phyloP scores from a whole-genome alignment of 345 rosid species.

The Trapa incisa region DNA sequence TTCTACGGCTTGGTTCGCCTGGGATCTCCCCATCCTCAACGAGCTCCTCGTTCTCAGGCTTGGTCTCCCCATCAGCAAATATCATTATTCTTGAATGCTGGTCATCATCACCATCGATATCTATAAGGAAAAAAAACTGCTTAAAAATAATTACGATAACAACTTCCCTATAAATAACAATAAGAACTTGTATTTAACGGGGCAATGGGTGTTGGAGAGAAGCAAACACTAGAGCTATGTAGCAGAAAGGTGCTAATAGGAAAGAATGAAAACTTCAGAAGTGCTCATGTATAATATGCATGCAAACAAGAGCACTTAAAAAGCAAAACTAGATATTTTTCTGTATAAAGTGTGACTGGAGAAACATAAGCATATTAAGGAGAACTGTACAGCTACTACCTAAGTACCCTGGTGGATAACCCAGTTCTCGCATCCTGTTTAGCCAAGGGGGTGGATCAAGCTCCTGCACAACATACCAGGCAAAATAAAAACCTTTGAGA shows the following conservation, averaged over 20 bases:
- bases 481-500: background rate
- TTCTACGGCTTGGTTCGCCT: conserved; percentile 34
- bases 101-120: conserved; percentile 40
- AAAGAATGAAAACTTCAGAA: background rate
- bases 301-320: background rate
- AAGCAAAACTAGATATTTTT: background rate
- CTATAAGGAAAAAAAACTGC: conserved; percentile 12
- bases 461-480: conserved; percentile 31
- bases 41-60: conserved; percentile 30
- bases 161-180: too few relatives aligned
- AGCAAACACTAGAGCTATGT: too few relatives aligned
- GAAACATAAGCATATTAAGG: background rate
- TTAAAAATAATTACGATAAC: too few relatives aligned
- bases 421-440: conserved; percentile 83
- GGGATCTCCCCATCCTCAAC: conserved; percentile 58
- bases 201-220: too few relatives aligned
- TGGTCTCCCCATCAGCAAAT: conserved; percentile 44
- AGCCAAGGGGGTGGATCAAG: conserved; percentile 99
- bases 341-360: background rate
- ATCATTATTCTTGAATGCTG: conserved; percentile 60
- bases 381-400: conserved; percentile 23
- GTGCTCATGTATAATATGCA: background rate
- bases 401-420: conserved; percentile 90
- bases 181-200: too few relatives aligned
- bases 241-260: too few relatives aligned